phyloP scores from a whole-genome alignment of 306 rosid genomes.

The Malus sylvestris region DNA sequence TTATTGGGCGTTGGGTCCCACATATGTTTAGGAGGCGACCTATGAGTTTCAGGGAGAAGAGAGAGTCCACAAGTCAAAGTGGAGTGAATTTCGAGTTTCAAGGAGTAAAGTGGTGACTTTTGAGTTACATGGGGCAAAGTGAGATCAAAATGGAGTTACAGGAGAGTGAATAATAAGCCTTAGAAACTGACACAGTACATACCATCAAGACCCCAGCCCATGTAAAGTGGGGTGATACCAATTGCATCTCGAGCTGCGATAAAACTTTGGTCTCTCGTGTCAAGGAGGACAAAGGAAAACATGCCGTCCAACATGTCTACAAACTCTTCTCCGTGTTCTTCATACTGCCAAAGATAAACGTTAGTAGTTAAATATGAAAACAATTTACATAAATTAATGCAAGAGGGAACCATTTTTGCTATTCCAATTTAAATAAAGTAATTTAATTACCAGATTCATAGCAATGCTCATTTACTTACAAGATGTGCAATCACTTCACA shows the following conservation, averaged over 20 bases:
- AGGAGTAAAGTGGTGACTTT: too few relatives aligned
- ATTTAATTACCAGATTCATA: not conserved
- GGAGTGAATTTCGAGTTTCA: too few relatives aligned
- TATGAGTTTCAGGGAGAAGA: too few relatives aligned
- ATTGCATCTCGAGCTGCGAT: constrained; percentile 95
- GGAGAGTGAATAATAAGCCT: too few relatives aligned
- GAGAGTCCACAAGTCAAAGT: too few relatives aligned
- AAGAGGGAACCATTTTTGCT: not conserved
- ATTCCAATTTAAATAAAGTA: not conserved
- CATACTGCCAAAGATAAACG: constrained; percentile 54
- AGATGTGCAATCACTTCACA: constrained; percentile 99
- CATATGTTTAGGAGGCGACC: too few relatives aligned
- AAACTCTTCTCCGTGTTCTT: constrained; percentile 90
- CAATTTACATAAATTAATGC: not conserved
- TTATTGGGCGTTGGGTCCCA: too few relatives aligned
- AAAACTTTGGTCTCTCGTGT: constrained; percentile 69
- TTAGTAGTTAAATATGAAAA: not conserved
- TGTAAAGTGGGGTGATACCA: constrained; percentile 84
- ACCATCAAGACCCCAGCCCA: constrained; percentile 99
- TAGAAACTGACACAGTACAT: constrained; percentile 20
- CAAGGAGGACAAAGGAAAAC: constrained; percentile 91
- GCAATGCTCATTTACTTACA: constrained; percentile 46
- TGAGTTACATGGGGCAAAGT: too few relatives aligned
- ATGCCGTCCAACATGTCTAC: constrained; percentile 91
- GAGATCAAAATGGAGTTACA: too few relatives aligned